Percentiles rank a stretch among this genome's conserved stretches.
phyloP scores from a whole-genome alignment of 2,329 filamentous ascomycete genomes.

The Chrysoporthe austroafricana region DNA sequence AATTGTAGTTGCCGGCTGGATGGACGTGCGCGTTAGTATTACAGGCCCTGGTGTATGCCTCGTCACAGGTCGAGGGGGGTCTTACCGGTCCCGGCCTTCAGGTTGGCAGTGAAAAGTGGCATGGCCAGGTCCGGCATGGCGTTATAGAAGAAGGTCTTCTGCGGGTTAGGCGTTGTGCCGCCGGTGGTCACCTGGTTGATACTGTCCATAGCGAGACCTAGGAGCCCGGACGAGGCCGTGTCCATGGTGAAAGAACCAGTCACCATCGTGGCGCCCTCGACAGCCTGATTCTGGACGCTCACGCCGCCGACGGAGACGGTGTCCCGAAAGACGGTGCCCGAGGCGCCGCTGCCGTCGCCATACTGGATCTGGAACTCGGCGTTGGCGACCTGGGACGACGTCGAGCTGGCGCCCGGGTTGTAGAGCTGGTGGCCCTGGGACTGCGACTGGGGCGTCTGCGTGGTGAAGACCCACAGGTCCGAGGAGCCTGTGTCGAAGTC shows the following conservation, averaged over 20 bases:
- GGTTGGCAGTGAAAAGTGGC: slow-evolving; percentile 41
- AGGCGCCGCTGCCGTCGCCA: slow-evolving; percentile 64
- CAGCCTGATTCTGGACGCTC: slow-evolving; percentile 62
- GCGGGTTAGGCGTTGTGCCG: slow-evolving; percentile 55
- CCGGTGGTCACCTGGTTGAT: slow-evolving; percentile 61
- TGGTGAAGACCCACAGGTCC: slow-evolving; percentile 72
- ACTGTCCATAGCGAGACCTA: slow-evolving; percentile 64
- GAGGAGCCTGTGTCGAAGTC: slow-evolving; percentile 72
- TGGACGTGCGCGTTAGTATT: slow-evolving; percentile 12
- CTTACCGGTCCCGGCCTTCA: slow-evolving; percentile 42
- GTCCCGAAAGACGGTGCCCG: slow-evolving; percentile 66
- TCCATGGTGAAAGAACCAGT: slow-evolving; percentile 47
- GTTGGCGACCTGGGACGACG: slow-evolving; percentile 46
- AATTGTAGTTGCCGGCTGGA: slow-evolving; percentile 42
- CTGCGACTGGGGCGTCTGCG: slow-evolving; percentile 51
- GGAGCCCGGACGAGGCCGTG: slow-evolving; percentile 44
- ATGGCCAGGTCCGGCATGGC: slow-evolving; percentile 35
- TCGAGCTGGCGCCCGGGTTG: slow-evolving; percentile 48
- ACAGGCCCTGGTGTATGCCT: not conserved
- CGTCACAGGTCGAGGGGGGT: not conserved
- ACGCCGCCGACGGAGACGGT: slow-evolving; percentile 64
- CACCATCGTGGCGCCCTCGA: slow-evolving; percentile 64
- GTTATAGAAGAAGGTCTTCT: slow-evolving; percentile 49
- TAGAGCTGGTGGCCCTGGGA: slow-evolving; percentile 59
- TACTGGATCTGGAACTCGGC: slow-evolving; percentile 63